Evolutionary conservation across 345 rosid species (phyloP).

Genomic region (Eutrema japonicum): DNA sequence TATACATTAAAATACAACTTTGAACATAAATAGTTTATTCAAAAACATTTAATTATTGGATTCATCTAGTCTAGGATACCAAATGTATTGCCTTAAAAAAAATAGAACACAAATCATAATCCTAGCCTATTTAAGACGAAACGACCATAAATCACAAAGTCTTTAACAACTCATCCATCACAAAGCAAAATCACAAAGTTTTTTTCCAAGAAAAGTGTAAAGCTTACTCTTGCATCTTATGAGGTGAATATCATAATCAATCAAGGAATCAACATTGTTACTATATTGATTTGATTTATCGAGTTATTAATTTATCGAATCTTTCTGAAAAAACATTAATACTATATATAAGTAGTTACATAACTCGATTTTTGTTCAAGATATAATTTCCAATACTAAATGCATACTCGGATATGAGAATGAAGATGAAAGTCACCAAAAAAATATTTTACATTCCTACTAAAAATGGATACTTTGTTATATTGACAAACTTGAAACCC

Average conservation of each 20-base stretch:
- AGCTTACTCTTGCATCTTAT: not conserved
- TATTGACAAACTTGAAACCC: too few species aligned
- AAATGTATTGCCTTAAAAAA: constrained; percentile 1
- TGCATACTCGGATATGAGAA: not conserved
- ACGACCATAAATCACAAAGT: not conserved
- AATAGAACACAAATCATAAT: not conserved
- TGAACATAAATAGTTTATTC: not conserved
- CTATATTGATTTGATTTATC: too few species aligned
- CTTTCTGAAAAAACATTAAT: too few species aligned
- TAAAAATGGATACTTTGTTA: not conserved
- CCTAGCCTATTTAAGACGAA: not conserved
- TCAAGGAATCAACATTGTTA: not conserved
- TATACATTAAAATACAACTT: not conserved
- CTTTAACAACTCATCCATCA: not conserved
- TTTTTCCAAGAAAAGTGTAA: too few species aligned
- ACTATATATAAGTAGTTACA: too few species aligned
- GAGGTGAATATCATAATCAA: too few species aligned
- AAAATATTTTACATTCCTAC: not conserved
- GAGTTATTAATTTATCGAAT: too few species aligned
- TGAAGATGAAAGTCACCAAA: not conserved
- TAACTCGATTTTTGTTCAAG: too few species aligned
- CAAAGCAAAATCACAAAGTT: not conserved
- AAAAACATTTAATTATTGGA: not conserved
- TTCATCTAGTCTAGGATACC: not conserved
- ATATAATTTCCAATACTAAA: not conserved